phyloP scores from a whole-genome alignment of 495 filamentous ascomycete genomes.

The Podospora pseudoanserina region DNA sequence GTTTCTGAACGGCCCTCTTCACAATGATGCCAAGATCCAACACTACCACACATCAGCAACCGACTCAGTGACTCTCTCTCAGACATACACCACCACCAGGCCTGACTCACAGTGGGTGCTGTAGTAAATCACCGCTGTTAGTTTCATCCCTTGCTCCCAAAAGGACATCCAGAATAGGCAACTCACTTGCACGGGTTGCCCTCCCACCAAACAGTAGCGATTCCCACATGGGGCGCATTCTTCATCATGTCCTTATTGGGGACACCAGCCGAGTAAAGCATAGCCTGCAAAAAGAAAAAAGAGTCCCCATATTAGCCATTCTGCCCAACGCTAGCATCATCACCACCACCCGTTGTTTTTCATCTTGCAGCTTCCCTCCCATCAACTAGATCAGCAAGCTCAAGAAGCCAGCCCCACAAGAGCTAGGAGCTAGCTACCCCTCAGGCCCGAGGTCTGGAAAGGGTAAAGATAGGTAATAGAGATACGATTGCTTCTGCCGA shows the following conservation, averaged over 20 bases:
- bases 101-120: slow-evolving; percentile 46
- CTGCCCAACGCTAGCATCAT: background rate
- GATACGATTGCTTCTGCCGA: background rate
- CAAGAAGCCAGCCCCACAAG: background rate
- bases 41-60: slow-evolving; percentile 47
- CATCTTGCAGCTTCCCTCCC: background rate
- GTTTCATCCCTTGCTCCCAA: background rate
- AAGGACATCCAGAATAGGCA: slow-evolving; percentile 6
- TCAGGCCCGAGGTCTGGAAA: background rate
- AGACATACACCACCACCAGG: background rate
- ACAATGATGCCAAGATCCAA: slow-evolving; percentile 86
- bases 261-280: slow-evolving; percentile 93
- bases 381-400: background rate
- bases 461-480: background rate
- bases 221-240: slow-evolving; percentile 83
- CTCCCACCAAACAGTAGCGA: slow-evolving; percentile 95
- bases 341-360: background rate
- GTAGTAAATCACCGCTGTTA: slow-evolving; percentile 12
- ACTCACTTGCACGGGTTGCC: slow-evolving; percentile 75
- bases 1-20: slow-evolving; percentile 74
- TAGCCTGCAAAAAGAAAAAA: slow-evolving; percentile 56
- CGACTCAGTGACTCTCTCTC: background rate
- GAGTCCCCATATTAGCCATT: slow-evolving; percentile 7
- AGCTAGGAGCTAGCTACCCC: slow-evolving; percentile 4
- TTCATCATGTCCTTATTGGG: slow-evolving; percentile 83